phyloP scores from a whole-genome alignment of 352 stramenopile species.

The Phytophthora quininea region DNA sequence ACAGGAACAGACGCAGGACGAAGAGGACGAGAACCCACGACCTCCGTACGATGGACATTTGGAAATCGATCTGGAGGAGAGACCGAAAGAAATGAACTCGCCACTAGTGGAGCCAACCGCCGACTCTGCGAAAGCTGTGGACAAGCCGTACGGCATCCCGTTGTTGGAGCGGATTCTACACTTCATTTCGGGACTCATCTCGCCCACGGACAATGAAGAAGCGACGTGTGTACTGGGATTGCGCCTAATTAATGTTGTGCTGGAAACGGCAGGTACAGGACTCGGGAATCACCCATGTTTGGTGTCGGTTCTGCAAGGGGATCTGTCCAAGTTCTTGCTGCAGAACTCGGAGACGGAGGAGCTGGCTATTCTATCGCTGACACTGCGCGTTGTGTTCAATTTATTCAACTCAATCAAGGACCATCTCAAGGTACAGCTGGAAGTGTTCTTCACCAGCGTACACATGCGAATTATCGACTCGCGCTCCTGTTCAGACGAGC shows the following conservation, averaged over 20 bases:
- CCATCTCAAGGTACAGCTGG: slow-evolving; percentile 98
- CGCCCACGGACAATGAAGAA: slow-evolving; percentile 91
- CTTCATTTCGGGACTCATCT: slow-evolving; percentile 94
- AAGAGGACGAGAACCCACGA: slow-evolving; percentile 4
- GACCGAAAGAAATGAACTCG: background rate
- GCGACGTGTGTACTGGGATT: slow-evolving; percentile 91
- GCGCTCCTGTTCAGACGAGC: slow-evolving; percentile 80
- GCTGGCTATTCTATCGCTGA: slow-evolving; percentile 89
- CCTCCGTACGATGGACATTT: slow-evolving; percentile 3
- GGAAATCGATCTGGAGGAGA: slow-evolving; percentile 21
- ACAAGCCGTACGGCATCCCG: slow-evolving; percentile 84
- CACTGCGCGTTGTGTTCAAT: slow-evolving; percentile 98
- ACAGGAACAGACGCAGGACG: slow-evolving; percentile 20
- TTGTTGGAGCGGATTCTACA: slow-evolving; percentile 94
- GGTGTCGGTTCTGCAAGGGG: slow-evolving; percentile 91
- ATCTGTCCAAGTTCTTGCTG: slow-evolving; percentile 97
- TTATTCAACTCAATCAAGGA: slow-evolving; percentile 99
- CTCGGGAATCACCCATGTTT: slow-evolving; percentile 77
- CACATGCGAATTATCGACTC: slow-evolving; percentile 95
- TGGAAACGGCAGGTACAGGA: slow-evolving; percentile 93
- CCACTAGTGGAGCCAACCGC: slow-evolving; percentile 13
- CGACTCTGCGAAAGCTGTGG: slow-evolving; percentile 16
- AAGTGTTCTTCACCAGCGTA: slow-evolving; percentile 98
- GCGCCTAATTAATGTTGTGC: slow-evolving; percentile 96
- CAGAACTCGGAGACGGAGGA: slow-evolving; percentile 96